A percentile compares a stretch with the other conserved stretches of the same genome.
These are phyloP conservation scores for Carpinus viminea DNA, from an alignment of 306 rosid genomes.

Conservation along the genomic window DNA sequence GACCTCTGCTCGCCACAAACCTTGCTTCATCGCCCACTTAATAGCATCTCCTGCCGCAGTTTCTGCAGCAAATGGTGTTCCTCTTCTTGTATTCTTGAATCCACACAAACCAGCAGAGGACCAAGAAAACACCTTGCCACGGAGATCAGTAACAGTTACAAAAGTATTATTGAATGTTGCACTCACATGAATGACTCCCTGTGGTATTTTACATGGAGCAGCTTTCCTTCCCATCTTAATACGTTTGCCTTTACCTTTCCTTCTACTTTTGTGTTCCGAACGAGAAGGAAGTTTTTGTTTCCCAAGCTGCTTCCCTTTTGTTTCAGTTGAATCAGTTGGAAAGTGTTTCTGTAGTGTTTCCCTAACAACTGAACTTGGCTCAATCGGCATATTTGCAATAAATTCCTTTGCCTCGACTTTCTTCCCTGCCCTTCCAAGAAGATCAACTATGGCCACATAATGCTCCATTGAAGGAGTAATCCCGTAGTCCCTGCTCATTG, in stretches of 20 bases:
- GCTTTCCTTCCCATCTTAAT: not conserved
- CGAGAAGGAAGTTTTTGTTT: not conserved
- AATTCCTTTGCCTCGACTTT: not conserved
- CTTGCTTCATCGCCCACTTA: too few relatives aligned
- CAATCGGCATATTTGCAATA: not conserved
- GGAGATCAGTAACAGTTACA: not conserved
- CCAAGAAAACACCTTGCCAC: not conserved
- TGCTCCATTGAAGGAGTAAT: not conserved
- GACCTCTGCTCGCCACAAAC: too few relatives aligned
- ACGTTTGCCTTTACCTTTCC: not conserved
- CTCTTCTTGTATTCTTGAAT: too few relatives aligned
- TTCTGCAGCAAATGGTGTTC: too few relatives aligned
- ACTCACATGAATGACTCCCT: not conserved
- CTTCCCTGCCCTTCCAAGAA: not conserved
- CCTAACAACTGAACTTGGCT: not conserved
- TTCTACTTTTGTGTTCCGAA: not conserved
- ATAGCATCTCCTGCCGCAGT: too few relatives aligned
- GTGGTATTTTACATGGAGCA: not conserved
- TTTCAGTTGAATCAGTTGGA: not conserved
- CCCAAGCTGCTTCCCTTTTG: not conserved
- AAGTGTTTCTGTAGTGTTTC: not conserved
- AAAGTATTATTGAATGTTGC: not conserved
- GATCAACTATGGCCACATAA: not conserved
- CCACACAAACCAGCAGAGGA: not conserved
- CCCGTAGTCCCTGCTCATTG: constrained; percentile 7